Base-by-base conservation (phyloP, 202 grass and related monocot genomes). In the Miscanthus sacchariflorus region DNA sequence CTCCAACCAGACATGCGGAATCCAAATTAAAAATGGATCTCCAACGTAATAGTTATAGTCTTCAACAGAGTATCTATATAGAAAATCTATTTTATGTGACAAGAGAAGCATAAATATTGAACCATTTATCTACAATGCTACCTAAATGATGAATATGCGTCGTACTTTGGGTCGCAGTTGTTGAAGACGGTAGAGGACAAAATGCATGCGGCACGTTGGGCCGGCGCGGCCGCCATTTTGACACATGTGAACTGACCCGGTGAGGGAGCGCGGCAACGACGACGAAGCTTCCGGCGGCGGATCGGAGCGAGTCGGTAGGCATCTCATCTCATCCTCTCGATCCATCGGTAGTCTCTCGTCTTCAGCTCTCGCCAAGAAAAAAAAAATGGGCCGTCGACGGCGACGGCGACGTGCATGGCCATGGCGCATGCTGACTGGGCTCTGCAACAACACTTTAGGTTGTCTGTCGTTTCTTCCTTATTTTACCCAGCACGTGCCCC, bases 391-490 rank as follows among this genome's bases (percentile, higher is more conserved):
- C 2, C 8, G 43, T 2, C 43, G 43, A 11, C 17, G 38, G 38
- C 38, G 83, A 85, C 24, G 74, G 74, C 45, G 83, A 85, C 63
- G 12, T 77, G 42, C 42, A 44, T 44, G 42, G 42, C 42, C 42
- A 83, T 83, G 69, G 12, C 17, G 72, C 2, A 21, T 12, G 74
- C 72, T 74, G 72, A 74, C 42, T 38, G 64, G 30, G 15, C 44
- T 13, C 44, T 21, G 15, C 39, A 4, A 17, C 46, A 21, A 46
- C n/a, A n/a, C 72, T 14, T 38, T 42, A 42, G 39, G 39, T 42
- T 42, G 39, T 42, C 7, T 42, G 6, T 33, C 30, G 30, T 36
- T 56, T 3, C 36, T n/a, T n/a, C 1, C 9, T 14, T 49, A 14
- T 49, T 49, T 14, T 49, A 49, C 46, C 12, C 46, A 49, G 12